Base-by-base conservation (phyloP, 179 eudicot species). In the Spinacia oleracea region DNA sequence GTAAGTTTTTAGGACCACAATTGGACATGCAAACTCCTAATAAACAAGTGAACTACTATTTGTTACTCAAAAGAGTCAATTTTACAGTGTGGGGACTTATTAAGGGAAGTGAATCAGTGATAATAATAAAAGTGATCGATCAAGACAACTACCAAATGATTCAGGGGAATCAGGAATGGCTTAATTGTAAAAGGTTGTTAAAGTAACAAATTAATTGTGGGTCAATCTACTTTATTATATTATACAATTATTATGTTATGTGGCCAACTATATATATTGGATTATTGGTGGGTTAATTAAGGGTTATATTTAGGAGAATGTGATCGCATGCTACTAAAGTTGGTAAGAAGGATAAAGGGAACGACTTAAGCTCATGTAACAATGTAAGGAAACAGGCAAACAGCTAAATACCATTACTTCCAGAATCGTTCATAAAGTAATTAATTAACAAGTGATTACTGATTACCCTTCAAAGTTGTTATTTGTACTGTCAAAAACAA, bases 251-350 rank as follows among this genome's bases (percentile, higher is more conserved):
- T 15, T 3, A 48, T 48, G 18, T 14, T 48, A 38, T 38, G 40
- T 6, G 6, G 53, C 53, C 53, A 48, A 5, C 51, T 40, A 40
- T 38, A n/a, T n/a, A n/a, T n/a, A n/a, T n/a, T n/a, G n/a, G n/a
- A n/a, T n/a, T n/a, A 35, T 76, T 63, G 38, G 40, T 76, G 58
- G 58, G 58, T 63, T 63, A 62, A 46, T 9, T 43, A 5, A 66
- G 31, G 20, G 21, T 20, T 76, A n/a, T 64, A 6, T 50, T 67
- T 77, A 34, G 56, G 40, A 59, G 34, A 67, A 14, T 67, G 53
- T 67, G 73, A 77, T 67, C 32, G 65, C 79, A 77, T 77, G 65
- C 73, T 66, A 38, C 35, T 50, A 70, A 70, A 66, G 56, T 70
- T 43, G 73, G 51, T 20, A 35, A 63, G 38, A 31, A 29, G 9